Evolutionary conservation across 129 eudicot species (phyloP), one percentile per base, ranked within the genome.

Genomic region (Flaveria robusta): DNA sequence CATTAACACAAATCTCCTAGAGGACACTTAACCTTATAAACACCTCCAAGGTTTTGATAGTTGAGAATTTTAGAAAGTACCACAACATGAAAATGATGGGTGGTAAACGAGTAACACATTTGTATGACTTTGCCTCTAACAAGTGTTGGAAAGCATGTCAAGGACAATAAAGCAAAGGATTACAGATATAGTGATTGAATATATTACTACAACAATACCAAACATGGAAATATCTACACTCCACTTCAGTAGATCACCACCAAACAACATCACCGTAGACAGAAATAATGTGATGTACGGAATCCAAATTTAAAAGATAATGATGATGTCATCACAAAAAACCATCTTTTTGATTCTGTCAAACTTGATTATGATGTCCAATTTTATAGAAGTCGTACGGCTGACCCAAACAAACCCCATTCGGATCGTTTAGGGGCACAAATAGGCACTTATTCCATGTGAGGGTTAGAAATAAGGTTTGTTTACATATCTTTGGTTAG

Each of bases 271-370:
- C 66, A 60, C 19, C 41, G 22, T 56, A 60, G 19, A 60, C 66
- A 26, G 16, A 14, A 37, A 24, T n/a, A 60, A 60, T 12, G 37
- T 64, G 46, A 64, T 27, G 46, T 34, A n/a, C 20, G 45, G 68
- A 37, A 63, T 63, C 42, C 45, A 14, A 23, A 29, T 14, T 63
- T 20, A 14, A 29, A 63, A 7, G 20, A 29, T 29, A 29, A 5
- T 34, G 23, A 64, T 64, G 19, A 60, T 24, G 46, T 64, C 69
- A 29, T 64, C 69, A 62, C 42, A 31, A 64, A 64, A 46, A 29
- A 15, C 22, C 69, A 64, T 64, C 12, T 63, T 22, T 59, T 31
- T 4, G 2, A 59, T 22, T 60, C 34, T 27, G 43, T n/a, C 69
- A 34, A 26, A 34, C 14, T 14, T 64, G 45, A 64, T 16, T 7